These are phyloP conservation scores for Pseudogymnoascus sp. DNA, from an alignment of 2,329 filamentous ascomycete species.

Conservation along the genomic window DNA sequence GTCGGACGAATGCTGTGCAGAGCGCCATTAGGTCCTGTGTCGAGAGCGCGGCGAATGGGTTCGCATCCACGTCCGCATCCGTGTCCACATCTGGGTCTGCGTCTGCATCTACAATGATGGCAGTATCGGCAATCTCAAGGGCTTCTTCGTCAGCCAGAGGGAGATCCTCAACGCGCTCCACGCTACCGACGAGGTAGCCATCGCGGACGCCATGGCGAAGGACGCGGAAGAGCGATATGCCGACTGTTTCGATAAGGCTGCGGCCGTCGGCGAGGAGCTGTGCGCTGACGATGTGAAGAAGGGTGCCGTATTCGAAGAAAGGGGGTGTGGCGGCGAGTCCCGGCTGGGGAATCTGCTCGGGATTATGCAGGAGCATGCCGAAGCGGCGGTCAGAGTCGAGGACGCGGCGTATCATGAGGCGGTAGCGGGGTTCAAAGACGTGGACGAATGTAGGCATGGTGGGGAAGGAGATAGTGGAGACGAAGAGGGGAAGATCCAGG, in stretches of 20 bases:
- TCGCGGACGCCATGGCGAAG: conserved; percentile 56
- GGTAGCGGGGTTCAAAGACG: conserved; percentile 87
- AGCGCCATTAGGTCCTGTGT: conserved; percentile 62
- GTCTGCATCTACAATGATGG: conserved; percentile 17
- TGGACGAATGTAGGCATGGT: conserved; percentile 78
- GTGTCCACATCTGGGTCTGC: conserved; percentile 41
- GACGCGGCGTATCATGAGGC: conserved; percentile 76
- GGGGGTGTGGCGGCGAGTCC: conserved; percentile 38
- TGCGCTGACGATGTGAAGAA: conserved; percentile 66
- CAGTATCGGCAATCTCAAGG: conserved; percentile 61
- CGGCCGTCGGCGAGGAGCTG: conserved; percentile 71
- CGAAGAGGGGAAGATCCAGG: conserved; percentile 62
- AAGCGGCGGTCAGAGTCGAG: conserved; percentile 65
- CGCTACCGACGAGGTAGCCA: conserved; percentile 68
- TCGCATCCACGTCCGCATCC: background rate
- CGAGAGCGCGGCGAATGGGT: conserved; percentile 29
- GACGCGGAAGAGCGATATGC: conserved; percentile 69
- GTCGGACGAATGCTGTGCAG: conserved; percentile 56
- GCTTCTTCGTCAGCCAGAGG: conserved; percentile 70
- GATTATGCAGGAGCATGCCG: conserved; percentile 73
- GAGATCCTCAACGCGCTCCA: conserved; percentile 75
- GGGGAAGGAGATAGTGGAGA: conserved; percentile 76
- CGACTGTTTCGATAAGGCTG: conserved; percentile 70
- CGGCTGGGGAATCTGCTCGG: conserved; percentile 41
- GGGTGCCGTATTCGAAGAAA: conserved; percentile 69